phyloP scores from a whole-genome alignment of 2,329 filamentous ascomycete genomes.

The Aspergillus hiratsukae region DNA sequence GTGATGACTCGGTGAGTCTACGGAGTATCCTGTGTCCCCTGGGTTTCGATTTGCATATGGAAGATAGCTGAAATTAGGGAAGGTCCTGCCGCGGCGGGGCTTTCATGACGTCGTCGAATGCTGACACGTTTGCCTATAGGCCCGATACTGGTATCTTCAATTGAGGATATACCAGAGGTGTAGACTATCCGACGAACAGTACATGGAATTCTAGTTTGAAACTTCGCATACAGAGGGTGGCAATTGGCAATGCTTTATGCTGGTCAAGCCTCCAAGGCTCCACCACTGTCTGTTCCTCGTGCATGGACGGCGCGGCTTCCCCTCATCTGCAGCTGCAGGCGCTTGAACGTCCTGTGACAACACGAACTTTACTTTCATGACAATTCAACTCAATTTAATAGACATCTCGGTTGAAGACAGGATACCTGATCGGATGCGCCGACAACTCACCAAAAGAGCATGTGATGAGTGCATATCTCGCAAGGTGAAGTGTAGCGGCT shows the following conservation, averaged over 20 bases:
- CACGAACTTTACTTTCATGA: not conserved
- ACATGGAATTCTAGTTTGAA: not conserved
- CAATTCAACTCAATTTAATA: too few relatives aligned
- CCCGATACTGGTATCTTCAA: too few relatives aligned
- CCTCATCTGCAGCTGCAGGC: not conserved
- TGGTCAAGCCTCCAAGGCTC: not conserved
- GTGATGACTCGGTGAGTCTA: not conserved
- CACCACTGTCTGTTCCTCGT: not conserved
- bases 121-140: too few relatives aligned
- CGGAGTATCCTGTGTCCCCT: not conserved
- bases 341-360: not conserved
- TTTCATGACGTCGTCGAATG: not conserved
- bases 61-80: not conserved
- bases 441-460: slow-evolving; percentile 23
- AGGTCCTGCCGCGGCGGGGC: not conserved
- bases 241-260: not conserved
- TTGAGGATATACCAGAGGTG: not conserved
- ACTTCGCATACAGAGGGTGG: not conserved
- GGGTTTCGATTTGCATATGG: not conserved
- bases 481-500: slow-evolving; percentile 27
- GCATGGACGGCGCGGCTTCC: not conserved
- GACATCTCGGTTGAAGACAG: too few relatives aligned
- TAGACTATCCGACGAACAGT: not conserved
- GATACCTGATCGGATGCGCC: slow-evolving; percentile 6
- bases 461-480: slow-evolving; percentile 28